A percentile compares a stretch with the other conserved stretches of the same genome.
Conservation (phyloP, 768 basidiomycete genomes). For the Phlegmacium glaucopus region DNA sequence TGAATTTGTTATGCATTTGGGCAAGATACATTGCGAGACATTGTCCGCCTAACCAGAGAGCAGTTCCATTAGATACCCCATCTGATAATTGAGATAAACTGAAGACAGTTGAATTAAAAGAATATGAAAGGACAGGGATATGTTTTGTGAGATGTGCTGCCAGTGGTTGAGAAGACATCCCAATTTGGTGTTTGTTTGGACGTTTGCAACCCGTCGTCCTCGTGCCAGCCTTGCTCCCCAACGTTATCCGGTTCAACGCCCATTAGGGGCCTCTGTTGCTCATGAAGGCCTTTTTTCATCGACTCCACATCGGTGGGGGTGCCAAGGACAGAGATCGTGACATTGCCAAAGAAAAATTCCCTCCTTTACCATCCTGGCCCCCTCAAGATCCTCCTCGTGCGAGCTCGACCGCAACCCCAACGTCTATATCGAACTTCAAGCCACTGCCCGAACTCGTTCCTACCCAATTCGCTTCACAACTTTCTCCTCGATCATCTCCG, state of each 20-base stretch:
- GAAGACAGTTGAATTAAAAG: constrained; percentile 37
- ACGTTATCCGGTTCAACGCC: constrained; percentile 10
- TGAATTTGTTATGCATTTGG: constrained; percentile 27
- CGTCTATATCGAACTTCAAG: constrained; percentile 53
- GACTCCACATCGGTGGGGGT: constrained; percentile 65
- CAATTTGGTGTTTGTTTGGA: constrained; percentile 29
- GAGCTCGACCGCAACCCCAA: constrained; percentile 35
- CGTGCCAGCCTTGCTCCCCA: constrained; percentile 21
- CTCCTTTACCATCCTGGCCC: constrained; percentile 69
- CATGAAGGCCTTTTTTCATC: constrained; percentile 85
- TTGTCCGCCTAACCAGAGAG: constrained; percentile 83
- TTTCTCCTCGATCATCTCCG: constrained; percentile 27
- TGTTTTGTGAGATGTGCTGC: constrained; percentile 65
- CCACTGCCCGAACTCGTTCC: constrained; percentile 68
- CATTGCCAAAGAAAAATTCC: constrained; percentile 64
- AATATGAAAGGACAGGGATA: constrained; percentile 41
- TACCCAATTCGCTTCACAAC: constrained; percentile 30
- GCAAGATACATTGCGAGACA: constrained; percentile 63
- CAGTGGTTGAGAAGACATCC: constrained; percentile 30
- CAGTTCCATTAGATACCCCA: constrained; percentile 71
- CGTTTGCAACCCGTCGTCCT: constrained; percentile 17
- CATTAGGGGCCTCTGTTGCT: too few species aligned
- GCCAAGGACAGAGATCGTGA: constrained; percentile 67
- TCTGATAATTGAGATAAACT: constrained; percentile 55
- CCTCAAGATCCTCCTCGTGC: constrained; percentile 35